phyloP scores from a whole-genome alignment of 2,329 filamentous ascomycete species.

The Graphilbum sp. region DNA sequence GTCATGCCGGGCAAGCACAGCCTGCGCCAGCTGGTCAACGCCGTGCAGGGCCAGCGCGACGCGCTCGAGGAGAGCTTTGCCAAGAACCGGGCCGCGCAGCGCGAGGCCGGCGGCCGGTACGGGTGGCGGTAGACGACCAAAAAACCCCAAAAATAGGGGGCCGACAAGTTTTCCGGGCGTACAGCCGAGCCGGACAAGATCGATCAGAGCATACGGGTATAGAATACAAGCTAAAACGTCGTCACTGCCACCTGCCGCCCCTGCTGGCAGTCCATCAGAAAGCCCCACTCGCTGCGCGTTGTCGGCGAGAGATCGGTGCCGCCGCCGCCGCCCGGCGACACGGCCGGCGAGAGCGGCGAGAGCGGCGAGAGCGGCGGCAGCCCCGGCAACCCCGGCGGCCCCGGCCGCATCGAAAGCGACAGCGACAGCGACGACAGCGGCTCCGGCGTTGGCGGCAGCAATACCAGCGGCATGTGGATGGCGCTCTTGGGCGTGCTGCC shows the following conservation, averaged over 20 bases:
- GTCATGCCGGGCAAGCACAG: constrained; percentile 83
- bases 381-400: neutral
- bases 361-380: neutral
- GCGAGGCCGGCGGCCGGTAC: constrained; percentile 66
- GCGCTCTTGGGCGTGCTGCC: constrained; percentile 5
- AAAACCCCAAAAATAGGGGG: too few relatives aligned
- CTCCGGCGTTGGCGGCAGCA: too few relatives aligned
- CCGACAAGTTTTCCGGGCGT: too few relatives aligned
- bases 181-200: too few relatives aligned
- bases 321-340: too few relatives aligned
- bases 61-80: constrained; percentile 76
- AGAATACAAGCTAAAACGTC: too few relatives aligned
- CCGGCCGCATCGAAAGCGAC: neutral
- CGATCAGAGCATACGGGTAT: too few relatives aligned
- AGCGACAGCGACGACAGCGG: neutral
- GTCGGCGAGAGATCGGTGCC: constrained; percentile 45
- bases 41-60: constrained; percentile 66
- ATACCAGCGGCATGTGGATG: neutral
- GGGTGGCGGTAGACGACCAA: constrained; percentile 44
- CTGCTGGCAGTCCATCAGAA: constrained; percentile 34
- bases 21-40: constrained; percentile 72
- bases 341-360: neutral
- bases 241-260: constrained; percentile 32
- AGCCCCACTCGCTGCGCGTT: constrained; percentile 46
- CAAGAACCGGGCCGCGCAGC: constrained; percentile 58